Base-by-base conservation (phyloP, 2,329 filamentous ascomycete species). In the Trichoderma oligosporum region DNA sequence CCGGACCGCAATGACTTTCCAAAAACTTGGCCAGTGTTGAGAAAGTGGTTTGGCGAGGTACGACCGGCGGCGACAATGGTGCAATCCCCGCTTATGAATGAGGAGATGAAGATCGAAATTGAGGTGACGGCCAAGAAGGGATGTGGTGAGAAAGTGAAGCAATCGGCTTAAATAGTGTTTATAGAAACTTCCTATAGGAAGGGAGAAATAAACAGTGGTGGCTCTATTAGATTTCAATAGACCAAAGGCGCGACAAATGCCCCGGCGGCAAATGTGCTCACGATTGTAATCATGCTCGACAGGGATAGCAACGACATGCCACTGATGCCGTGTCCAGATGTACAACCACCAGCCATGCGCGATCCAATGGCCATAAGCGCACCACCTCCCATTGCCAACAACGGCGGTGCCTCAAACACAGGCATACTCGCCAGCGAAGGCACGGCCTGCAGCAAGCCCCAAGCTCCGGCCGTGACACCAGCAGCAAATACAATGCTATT, bases 311-410 rank as follows among this genome's bases (percentile, higher is more conserved):
- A 72, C n/a, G 82, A 80, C 65, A 88, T 77, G 0, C 86, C 86
- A 58, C 82, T 86, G 61, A 89, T 83, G 0, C 86, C 86, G 66
- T 89, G 86, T 0, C 86, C 85, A 4, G 82, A 85, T 0, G 85
- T 86, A 61, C 86, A 89, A 0, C 86, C 86, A 1, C 84, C 84
- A 0, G 82, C 85, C 55, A 87, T 65, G 47, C 84, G 78, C 1
- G 83, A 76, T 1, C 86, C 86, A 7, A 88, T 66, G 0, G 79
- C 76, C 72, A 87, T 81, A 12, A 79, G 58, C 3, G 79, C 72
- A 0, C 85, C 86, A 1, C 85, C 85, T 0, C 75, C 44, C 0
- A 78, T 64, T 0, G 82, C 79, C 60, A 73, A 66, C 2, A 64
- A 22, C 0, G 74, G 72, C 4, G 72, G 64, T 0, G 76, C 66